Conservation (phyloP, 768 basidiomycete species). For the Botryobasidium botryosum region DNA sequence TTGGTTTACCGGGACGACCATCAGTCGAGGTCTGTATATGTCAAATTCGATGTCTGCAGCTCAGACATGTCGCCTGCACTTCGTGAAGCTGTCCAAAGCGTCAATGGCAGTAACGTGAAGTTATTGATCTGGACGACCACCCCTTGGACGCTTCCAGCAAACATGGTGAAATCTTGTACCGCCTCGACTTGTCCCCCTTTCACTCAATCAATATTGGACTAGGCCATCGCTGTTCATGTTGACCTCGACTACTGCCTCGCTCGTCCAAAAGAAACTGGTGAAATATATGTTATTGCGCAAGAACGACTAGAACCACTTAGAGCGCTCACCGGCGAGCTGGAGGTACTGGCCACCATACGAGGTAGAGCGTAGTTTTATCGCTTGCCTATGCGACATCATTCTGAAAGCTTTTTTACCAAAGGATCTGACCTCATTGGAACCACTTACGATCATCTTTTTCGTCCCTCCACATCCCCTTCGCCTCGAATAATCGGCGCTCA, state of each 20-base stretch:
- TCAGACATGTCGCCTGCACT: constrained; percentile 15
- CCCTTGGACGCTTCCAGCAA: constrained; percentile 90
- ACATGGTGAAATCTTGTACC: constrained; percentile 75
- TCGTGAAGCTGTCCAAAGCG: constrained; percentile 2
- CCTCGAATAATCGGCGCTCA: constrained; percentile 44
- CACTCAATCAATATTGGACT: no score
- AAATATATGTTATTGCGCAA: constrained; percentile 21
- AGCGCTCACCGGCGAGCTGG: constrained; percentile 18
- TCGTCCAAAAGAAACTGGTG: constrained; percentile 10
- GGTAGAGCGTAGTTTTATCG: constrained; percentile 14
- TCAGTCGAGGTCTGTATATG: constrained; percentile 73
- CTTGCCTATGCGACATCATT: neutral
- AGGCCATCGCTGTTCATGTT: constrained; percentile 81
- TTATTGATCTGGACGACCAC: constrained; percentile 94
- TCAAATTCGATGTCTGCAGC: constrained; percentile 46
- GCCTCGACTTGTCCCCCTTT: no score
- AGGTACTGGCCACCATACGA: constrained; percentile 16
- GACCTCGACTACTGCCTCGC: constrained; percentile 52
- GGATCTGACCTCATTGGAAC: constrained; percentile 13
- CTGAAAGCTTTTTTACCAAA: constrained; percentile 1
- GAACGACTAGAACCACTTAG: constrained; percentile 21
- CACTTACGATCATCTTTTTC: constrained; percentile 16
- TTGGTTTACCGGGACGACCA: constrained; percentile 81
- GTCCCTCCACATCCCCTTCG: constrained; percentile 13
- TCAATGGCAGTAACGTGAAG: constrained; percentile 12